A percentile compares a stretch with the other conserved stretches of the same genome.
These are phyloP conservation scores for Agaricus sinodeliciosus DNA, from an alignment of 768 basidiomycete genomes.

Conservation along the genomic window DNA sequence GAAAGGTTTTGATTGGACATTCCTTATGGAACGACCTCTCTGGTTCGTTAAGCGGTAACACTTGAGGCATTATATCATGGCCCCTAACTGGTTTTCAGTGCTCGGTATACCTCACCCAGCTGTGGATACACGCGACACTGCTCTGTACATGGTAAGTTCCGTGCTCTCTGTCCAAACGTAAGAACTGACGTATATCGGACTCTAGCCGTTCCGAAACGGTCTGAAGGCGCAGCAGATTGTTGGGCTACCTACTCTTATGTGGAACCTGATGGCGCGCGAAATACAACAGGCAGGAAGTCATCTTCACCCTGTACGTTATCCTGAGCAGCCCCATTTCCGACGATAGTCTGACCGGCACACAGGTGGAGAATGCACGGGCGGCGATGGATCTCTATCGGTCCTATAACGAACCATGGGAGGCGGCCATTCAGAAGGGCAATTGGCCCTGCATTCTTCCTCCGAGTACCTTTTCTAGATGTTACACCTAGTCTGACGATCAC, in stretches of 20 bases:
- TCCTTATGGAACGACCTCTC: slow-evolving; percentile 77
- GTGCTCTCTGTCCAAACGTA: slow-evolving; percentile 7
- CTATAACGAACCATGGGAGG: slow-evolving; percentile 61
- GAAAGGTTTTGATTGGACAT: slow-evolving; percentile 71
- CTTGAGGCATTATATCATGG: slow-evolving; percentile 6
- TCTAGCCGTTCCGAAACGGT: slow-evolving; percentile 66
- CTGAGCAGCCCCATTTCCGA: neutral
- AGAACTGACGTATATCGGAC: neutral
- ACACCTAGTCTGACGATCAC: slow-evolving; percentile 34
- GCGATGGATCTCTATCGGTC: slow-evolving; percentile 51
- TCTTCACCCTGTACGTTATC: slow-evolving; percentile 58
- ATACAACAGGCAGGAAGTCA: slow-evolving; percentile 56
- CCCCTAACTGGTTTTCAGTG: slow-evolving; percentile 34
- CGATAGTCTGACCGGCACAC: neutral
- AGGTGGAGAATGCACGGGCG: slow-evolving; percentile 76
- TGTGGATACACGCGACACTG: slow-evolving; percentile 73
- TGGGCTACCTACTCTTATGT: slow-evolving; percentile 73
- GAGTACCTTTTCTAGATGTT: slow-evolving; percentile 75
- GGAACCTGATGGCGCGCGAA: slow-evolving; percentile 76
- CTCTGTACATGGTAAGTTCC: slow-evolving; percentile 50
- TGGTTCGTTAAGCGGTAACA: slow-evolving; percentile 34
- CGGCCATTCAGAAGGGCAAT: slow-evolving; percentile 45
- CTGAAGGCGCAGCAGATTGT: slow-evolving; percentile 61
- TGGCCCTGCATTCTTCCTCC: slow-evolving; percentile 79
- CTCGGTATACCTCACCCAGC: slow-evolving; percentile 78